Evolutionary conservation across 2,329 filamentous ascomycete species (phyloP).

Genomic region (Apiospora malaysiana): DNA sequence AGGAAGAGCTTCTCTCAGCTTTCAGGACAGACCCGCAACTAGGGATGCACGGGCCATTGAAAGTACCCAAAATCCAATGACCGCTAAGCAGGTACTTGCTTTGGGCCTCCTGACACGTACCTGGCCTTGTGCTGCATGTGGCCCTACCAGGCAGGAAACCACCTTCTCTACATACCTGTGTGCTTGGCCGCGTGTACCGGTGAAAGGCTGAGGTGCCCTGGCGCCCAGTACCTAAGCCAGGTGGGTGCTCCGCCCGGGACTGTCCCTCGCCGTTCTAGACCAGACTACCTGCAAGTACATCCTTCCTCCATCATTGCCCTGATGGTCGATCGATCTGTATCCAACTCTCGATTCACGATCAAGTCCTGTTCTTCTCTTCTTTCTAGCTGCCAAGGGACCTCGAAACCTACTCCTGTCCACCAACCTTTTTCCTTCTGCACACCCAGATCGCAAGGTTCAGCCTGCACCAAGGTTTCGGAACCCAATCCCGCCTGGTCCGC

Average conservation of each 20-base stretch:
- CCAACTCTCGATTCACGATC: constrained; percentile 16
- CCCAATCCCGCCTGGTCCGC: not conserved
- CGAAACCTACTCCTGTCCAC: not conserved
- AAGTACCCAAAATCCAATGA: not conserved
- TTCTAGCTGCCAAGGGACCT: not conserved
- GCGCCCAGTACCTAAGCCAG: not conserved
- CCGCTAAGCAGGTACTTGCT: not conserved
- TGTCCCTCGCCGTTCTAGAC: constrained; percentile 14
- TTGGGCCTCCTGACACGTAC: not conserved
- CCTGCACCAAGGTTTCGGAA: not conserved
- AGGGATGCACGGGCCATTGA: not conserved
- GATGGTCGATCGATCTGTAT: constrained; percentile 17
- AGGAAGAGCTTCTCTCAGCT: constrained; percentile 8
- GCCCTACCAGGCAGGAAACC: not conserved
- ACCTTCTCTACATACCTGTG: not conserved
- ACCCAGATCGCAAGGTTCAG: not conserved
- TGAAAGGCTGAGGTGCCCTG: too few species aligned
- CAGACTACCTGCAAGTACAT: constrained; percentile 6
- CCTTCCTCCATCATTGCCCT: constrained; percentile 10
- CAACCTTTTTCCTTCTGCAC: constrained; percentile 1
- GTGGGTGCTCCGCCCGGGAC: constrained; percentile 10
- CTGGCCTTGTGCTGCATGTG: not conserved
- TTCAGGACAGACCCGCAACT: not conserved
- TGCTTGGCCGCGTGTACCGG: not conserved
- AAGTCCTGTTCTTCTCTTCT: not conserved